Evolutionary conservation across 1,139 yeast genomes (phyloP), one percentile per base, ranked within the genome.

Genomic region (Kurtzmaniella quercitrusa): DNA sequence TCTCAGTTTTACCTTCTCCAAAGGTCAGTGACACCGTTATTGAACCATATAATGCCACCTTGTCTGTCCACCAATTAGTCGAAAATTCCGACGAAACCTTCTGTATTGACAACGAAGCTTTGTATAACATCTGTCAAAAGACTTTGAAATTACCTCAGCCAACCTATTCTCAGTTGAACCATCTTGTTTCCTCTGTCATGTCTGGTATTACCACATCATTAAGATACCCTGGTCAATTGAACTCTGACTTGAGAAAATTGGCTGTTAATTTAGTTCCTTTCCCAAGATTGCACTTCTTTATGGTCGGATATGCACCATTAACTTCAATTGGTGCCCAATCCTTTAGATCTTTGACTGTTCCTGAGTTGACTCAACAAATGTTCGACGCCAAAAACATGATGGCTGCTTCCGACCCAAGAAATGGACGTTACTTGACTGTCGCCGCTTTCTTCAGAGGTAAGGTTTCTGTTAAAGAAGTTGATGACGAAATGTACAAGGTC

Each of bases 381-480:
- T 88, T 88, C 59, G 95, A 88, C 63, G 76, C 95, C 47, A 84
- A 82, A 65, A 88, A 88, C 65, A 86, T 88, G 94, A 88, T 88
- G 96, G 96, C 96, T 32, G 96, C 95, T 40, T 80, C 93, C 14
- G 94, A 88, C 66, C 96, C 96, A 57, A 77, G 84, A 69, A 83
- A 82, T 59, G 96, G 96, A 56, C 82, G 95, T 61, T 88, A 88
- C 69, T 75, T 88, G 61, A 88, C 96, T n/a, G 95, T 88, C 45
- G 95, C 96, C 40, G 89, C 96, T 14, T 87, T 88, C 71, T 88
- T 87, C 72, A 80, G 96, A 67, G 96, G 96, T 68, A 85, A 87
- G 57, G 96, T 86, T 42, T 84, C 95, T 11, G 86, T 85, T 45
- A 86, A 87, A 68, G 96, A 88, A 68, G 96, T 88, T 50, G 96